phyloP scores from a whole-genome alignment of 805 yeast genomes.

The Yarrowia sp. region DNA sequence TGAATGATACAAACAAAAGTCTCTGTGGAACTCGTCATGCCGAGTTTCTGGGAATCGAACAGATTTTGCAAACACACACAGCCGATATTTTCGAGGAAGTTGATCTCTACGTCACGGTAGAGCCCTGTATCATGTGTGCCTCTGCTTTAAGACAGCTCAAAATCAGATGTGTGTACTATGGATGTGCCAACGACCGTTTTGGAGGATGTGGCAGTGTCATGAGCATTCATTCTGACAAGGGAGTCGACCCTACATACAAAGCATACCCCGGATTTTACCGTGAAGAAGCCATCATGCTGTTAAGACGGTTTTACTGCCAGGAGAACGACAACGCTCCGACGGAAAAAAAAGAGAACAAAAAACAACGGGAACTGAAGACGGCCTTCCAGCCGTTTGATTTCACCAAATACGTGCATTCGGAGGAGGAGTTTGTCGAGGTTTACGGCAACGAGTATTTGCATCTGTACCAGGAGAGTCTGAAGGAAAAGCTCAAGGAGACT shows the following conservation, averaged over 20 bases:
- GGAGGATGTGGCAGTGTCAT: slow-evolving; percentile 95
- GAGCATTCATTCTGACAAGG: slow-evolving; percentile 49
- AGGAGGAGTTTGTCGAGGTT: slow-evolving; percentile 48
- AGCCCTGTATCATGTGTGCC: slow-evolving; percentile 98
- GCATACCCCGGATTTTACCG: slow-evolving; percentile 76
- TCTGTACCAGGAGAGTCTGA: slow-evolving; percentile 28
- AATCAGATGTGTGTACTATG: slow-evolving; percentile 71
- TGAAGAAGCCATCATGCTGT: slow-evolving; percentile 75
- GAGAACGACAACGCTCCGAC: slow-evolving; percentile 84
- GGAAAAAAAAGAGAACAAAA: slow-evolving; percentile 59
- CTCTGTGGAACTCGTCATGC: slow-evolving; percentile 72
- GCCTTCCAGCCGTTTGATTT: slow-evolving; percentile 54
- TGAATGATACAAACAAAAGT: slow-evolving; percentile 81
- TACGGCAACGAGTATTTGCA: slow-evolving; percentile 46
- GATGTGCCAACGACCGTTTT: slow-evolving; percentile 91
- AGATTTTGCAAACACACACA: slow-evolving; percentile 42
- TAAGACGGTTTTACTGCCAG: slow-evolving; percentile 78
- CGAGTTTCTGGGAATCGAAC: slow-evolving; percentile 76
- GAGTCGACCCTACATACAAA: slow-evolving; percentile 42
- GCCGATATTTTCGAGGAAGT: slow-evolving; percentile 47
- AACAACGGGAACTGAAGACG: slow-evolving; percentile 51
- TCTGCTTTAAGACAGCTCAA: slow-evolving; percentile 80
- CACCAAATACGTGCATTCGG: slow-evolving; percentile 46
- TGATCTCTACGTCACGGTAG: slow-evolving; percentile 87
- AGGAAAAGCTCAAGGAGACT: slow-evolving; percentile 13